phyloP scores from a whole-genome alignment of 164 flowering plant genomes.

The Vitis cinerea region DNA sequence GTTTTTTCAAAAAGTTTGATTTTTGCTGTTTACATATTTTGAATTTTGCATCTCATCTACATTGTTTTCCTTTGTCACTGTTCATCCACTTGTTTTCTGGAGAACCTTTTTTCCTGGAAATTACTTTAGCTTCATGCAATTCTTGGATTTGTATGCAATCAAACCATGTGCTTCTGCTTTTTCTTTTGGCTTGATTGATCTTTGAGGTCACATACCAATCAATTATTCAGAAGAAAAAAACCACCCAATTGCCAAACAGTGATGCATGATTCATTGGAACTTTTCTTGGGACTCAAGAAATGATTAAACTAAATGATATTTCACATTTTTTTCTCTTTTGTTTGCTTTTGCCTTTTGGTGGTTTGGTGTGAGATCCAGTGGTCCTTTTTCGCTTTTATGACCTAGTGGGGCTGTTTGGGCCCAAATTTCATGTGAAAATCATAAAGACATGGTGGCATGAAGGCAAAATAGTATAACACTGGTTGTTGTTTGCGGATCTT shows the following conservation, averaged over 20 bases:
- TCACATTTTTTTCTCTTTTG: background rate
- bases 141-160: too few species aligned
- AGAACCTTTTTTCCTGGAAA: too few species aligned
- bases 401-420: conserved; percentile 11
- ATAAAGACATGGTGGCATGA: conserved; percentile 3
- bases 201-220: too few species aligned
- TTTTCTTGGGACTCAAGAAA: conserved; percentile 21
- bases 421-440: conserved; percentile 19
- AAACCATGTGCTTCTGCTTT: too few species aligned
- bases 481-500: conserved; percentile 17
- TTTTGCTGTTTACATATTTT: too few species aligned
- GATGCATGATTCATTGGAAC: background rate
- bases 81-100: too few species aligned
- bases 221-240: background rate
- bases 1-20: too few species aligned
- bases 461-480: conserved; percentile 5
- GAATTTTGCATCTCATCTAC: too few species aligned
- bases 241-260: conserved; percentile 3
- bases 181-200: too few species aligned
- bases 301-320: conserved; percentile 9
- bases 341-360: background rate
- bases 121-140: too few species aligned
- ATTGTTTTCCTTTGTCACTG: too few species aligned
- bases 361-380: conserved; percentile 7
- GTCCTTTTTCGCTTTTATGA: conserved; percentile 6